Percentiles rank a stretch among this genome's conserved stretches.
Conservation (phyloP, 208 protist species). For the Leishmania mexicana region DNA sequence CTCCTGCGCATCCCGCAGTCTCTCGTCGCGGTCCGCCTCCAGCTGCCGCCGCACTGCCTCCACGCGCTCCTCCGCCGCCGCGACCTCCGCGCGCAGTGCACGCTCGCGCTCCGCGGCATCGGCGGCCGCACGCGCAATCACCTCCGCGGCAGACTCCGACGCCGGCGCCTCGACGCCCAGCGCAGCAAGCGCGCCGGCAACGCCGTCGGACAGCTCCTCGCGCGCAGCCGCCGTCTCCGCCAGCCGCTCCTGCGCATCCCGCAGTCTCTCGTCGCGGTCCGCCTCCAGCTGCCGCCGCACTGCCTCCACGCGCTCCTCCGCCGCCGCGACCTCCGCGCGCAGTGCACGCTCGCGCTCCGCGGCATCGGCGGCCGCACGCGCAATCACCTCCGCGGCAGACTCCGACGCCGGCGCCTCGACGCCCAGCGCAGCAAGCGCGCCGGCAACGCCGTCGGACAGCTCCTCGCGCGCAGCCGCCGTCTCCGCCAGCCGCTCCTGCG, state of each 20-base stretch:
- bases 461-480: too few relatives aligned
- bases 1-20: conserved; percentile 1
- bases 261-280: conserved; percentile 4
- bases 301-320: background rate
- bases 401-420: too few relatives aligned
- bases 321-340: background rate
- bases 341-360: conserved; percentile 27
- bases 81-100: background rate
- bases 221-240: background rate
- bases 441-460: too few relatives aligned
- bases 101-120: conserved; percentile 24
- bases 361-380: conserved; percentile 13
- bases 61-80: background rate
- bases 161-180: conserved; percentile 7
- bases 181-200: conserved; percentile 10
- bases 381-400: too few relatives aligned
- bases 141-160: conserved; percentile 2
- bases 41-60: conserved; percentile 15
- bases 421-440: too few relatives aligned
- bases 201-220: background rate
- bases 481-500: too few relatives aligned
- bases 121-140: conserved; percentile 15
- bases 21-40: conserved; percentile 3
- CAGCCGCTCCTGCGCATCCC: conserved; percentile 2
- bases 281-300: conserved; percentile 11